A percentile compares a stretch with the other conserved stretches of the same genome.
Evolutionary conservation across 495 filamentous ascomycete species (phyloP).

Genomic region (Pyronema omphalodes): DNA sequence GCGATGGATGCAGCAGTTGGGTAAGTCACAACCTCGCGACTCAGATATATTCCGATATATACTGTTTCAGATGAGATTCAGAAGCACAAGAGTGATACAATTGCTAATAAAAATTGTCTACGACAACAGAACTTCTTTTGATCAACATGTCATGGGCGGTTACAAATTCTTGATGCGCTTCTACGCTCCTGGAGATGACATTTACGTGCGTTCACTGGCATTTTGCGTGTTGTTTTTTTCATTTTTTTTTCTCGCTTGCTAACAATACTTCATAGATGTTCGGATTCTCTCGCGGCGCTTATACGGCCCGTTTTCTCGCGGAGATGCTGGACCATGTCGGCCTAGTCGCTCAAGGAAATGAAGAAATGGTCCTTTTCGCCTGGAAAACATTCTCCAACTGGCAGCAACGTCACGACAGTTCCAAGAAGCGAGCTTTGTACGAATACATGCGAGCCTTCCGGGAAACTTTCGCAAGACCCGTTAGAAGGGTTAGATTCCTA

Average conservation of each 20-base stretch:
- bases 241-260: too few species aligned
- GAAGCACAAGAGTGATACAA: not conserved
- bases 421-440: conserved; percentile 43
- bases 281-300: conserved; percentile 73
- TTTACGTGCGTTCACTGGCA: conserved; percentile 26
- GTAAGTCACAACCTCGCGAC: not conserved
- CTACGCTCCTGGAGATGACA: conserved; percentile 62
- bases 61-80: not conserved
- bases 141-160: conserved; percentile 64
- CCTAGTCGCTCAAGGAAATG: conserved; percentile 63
- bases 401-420: conserved; percentile 49
- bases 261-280: conserved; percentile 36
- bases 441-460: conserved; percentile 57
- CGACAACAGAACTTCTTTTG: conserved; percentile 44
- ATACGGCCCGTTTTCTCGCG: conserved; percentile 68
- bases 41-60: not conserved
- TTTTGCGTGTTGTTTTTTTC: too few species aligned
- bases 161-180: conserved; percentile 83
- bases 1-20: conserved; percentile 73
- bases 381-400: conserved; percentile 81
- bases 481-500: conserved; percentile 50
- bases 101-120: not conserved
- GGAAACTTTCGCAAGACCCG: conserved; percentile 65
- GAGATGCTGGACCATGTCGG: conserved; percentile 80
- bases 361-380: conserved; percentile 67